Conservation (phyloP, 116 monocot species). For the Thalassia testudinum region DNA sequence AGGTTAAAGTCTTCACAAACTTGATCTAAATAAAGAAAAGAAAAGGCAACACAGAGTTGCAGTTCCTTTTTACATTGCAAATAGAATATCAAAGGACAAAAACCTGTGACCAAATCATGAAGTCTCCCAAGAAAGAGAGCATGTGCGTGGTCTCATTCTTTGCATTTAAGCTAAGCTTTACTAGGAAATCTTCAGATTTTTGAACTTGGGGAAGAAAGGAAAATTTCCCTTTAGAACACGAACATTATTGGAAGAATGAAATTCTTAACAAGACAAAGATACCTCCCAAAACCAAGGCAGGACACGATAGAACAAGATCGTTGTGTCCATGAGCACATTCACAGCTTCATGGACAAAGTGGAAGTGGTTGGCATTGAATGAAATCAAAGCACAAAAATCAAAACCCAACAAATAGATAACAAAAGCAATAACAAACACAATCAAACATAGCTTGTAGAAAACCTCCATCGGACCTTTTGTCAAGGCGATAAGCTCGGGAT, state of each 20-base stretch:
- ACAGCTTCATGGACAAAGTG: slow-evolving; percentile 80
- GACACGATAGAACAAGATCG: slow-evolving; percentile 63
- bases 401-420: neutral
- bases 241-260: neutral
- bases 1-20: too few species aligned
- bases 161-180: slow-evolving; percentile 38
- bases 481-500: slow-evolving; percentile 83
- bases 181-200: slow-evolving; percentile 54
- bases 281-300: slow-evolving; percentile 96
- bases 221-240: neutral
- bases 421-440: neutral
- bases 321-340: slow-evolving; percentile 54
- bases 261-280: neutral
- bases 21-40: too few species aligned
- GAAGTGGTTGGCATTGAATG: slow-evolving; percentile 32
- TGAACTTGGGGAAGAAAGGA: slow-evolving; percentile 17
- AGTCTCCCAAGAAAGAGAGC: slow-evolving; percentile 62
- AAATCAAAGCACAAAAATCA: slow-evolving; percentile 1
- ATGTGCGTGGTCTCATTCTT: slow-evolving; percentile 88
- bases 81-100: too few species aligned
- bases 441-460: neutral
- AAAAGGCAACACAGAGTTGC: too few species aligned
- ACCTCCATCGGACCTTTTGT: slow-evolving; percentile 40
- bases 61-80: too few species aligned
- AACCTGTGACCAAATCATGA: slow-evolving; percentile 96